Base-by-base conservation (phyloP, 1,284 basidiomycete species). In the Meira miltonrushii region DNA sequence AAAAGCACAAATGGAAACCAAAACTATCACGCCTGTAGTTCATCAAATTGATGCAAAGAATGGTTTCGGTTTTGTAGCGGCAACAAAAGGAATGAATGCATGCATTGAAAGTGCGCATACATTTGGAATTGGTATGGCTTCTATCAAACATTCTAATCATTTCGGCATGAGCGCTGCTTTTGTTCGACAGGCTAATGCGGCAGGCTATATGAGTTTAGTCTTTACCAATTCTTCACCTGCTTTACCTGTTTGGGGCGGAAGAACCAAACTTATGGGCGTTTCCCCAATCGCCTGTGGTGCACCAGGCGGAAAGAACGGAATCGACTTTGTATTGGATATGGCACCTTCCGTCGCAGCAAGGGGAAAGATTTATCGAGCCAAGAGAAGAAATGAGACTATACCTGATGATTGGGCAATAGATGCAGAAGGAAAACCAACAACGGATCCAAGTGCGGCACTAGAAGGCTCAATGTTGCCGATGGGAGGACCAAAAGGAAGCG, bases 311-410 rank as follows among this genome's bases (percentile, higher is more conserved):
- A 37, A 23, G 13, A 33, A 52, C 4, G 55, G 55, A 23, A 52
- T 12, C 4, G 55, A 57, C 43, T 57, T 57, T 39, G 48, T 57
- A 19, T 50, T 57, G 17, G 55, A 57, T 50, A 57, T 57, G 55
- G 55, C 55, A 12, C 55, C 55, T 17, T 53, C 48, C 2, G 33
- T 57, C 15, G 55, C 55, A 15, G 55, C 55, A 15, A 25, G 55
- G 11, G 55, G 55, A 2, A 57, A 57, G n/a, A 46, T 57, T 15
- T 52, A 57, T 39, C 48, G 52, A 39, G 55, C 55, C 2, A n/a
- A 41, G 37, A 44, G 55, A 50, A 25, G 55, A 13, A 44, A 44
- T 17, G 55, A 57, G 23, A 12, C 2, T 15, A 57, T 57, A 33
- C 55, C 55, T 5, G 44, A n/a, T n/a, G 49, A 52, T 39, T 57